A percentile compares a stretch with the other conserved stretches of the same genome.
These are phyloP conservation scores for Aspergillus hortae DNA, from an alignment of 2,329 filamentous ascomycete genomes.

Conservation along the genomic window DNA sequence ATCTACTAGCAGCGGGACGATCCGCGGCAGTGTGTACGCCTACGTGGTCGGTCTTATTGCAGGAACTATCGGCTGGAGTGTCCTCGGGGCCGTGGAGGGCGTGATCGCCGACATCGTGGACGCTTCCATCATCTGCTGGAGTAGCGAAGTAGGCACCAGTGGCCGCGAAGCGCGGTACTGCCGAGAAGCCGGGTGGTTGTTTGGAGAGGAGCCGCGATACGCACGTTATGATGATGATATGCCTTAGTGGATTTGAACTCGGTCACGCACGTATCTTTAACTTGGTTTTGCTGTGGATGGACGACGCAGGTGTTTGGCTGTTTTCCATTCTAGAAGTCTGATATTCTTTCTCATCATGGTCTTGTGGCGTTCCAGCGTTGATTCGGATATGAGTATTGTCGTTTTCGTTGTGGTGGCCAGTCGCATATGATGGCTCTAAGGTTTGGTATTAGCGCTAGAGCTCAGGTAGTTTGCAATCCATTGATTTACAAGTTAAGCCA, in stretches of 20 bases:
- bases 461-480: too few species aligned
- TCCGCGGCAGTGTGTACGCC: slow-evolving; percentile 83
- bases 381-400: too few species aligned
- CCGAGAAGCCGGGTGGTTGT: slow-evolving; percentile 83
- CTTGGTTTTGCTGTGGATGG: too few species aligned
- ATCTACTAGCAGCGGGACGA: slow-evolving; percentile 41
- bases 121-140: slow-evolving; percentile 88
- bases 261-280: neutral
- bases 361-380: too few species aligned
- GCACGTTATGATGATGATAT: slow-evolving; percentile 1
- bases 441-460: too few species aligned
- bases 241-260: neutral
- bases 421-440: too few species aligned
- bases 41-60: slow-evolving; percentile 92
- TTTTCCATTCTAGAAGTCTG: too few species aligned
- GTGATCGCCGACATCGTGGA: slow-evolving; percentile 84
- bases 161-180: slow-evolving; percentile 69
- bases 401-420: too few species aligned
- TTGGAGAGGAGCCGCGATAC: slow-evolving; percentile 57
- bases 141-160: slow-evolving; percentile 73
- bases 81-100: slow-evolving; percentile 86
- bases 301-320: too few species aligned
- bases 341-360: too few species aligned
- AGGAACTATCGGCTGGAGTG: slow-evolving; percentile 90
- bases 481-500: too few species aligned